These are phyloP conservation scores for Clarkia xantiana DNA, from an alignment of 345 rosid genomes.

Conservation along the genomic window DNA sequence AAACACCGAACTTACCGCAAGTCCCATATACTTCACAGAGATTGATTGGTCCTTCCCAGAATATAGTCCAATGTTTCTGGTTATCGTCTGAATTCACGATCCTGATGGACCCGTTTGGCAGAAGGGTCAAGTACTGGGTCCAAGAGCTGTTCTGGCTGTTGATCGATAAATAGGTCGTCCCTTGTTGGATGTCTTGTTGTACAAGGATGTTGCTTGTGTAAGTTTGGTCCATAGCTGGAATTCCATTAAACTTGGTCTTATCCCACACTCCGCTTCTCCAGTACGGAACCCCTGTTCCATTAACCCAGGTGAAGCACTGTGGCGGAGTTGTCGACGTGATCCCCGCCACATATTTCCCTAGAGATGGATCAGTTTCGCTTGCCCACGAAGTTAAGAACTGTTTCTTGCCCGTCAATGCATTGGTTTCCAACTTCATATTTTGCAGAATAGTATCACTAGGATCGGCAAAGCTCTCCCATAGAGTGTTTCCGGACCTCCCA, in stretches of 20 bases:
- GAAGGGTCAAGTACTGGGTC: conserved; percentile 3
- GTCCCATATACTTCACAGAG: conserved; percentile 15
- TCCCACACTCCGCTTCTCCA: conserved; percentile 9
- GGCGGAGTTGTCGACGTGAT: conserved; percentile 12
- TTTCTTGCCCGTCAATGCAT: conserved; percentile 5
- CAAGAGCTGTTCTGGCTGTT: background rate
- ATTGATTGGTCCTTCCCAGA: conserved; percentile 10
- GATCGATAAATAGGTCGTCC: conserved; percentile 2
- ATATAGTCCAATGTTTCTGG: conserved; percentile 4
- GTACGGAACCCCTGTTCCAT: background rate
- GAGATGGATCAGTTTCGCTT: conserved; percentile 17
- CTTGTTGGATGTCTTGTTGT: conserved; percentile 1
- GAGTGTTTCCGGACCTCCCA: background rate
- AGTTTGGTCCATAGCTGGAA: background rate
- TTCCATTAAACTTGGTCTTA: background rate
- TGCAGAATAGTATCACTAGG: conserved; percentile 23
- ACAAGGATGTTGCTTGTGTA: background rate
- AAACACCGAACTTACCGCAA: conserved; percentile 19
- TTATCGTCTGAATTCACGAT: conserved; percentile 8
- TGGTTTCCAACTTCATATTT: conserved; percentile 25
- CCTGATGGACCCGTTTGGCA: conserved; percentile 6
- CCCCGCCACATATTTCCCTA: conserved; percentile 13
- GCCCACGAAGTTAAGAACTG: conserved; percentile 18
- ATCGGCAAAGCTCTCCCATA: conserved; percentile 28
- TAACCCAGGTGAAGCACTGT: conserved; percentile 8